These are phyloP conservation scores for Kwoniella botswanensis DNA, from an alignment of 768 basidiomycete species.

Conservation along the genomic window DNA sequence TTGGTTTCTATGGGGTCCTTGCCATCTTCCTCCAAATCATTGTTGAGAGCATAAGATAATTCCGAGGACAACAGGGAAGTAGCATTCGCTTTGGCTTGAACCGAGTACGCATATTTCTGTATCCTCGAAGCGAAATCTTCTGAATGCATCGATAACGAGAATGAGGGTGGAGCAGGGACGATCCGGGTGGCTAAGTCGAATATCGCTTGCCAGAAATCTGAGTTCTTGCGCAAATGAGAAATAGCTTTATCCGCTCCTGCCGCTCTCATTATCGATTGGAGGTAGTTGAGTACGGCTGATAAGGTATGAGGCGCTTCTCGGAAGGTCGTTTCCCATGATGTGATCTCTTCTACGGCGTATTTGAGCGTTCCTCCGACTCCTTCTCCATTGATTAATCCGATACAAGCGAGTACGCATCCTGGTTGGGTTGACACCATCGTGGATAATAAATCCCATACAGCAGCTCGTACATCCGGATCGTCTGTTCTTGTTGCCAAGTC, in stretches of 20 bases:
- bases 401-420: slow-evolving; percentile 73
- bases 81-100: slow-evolving; percentile 47
- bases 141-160: slow-evolving; percentile 44
- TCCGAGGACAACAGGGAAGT: slow-evolving; percentile 41
- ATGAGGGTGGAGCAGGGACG: slow-evolving; percentile 70
- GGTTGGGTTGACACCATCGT: slow-evolving; percentile 84
- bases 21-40: slow-evolving; percentile 26
- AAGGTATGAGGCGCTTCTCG: slow-evolving; percentile 76
- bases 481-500: slow-evolving; percentile 23
- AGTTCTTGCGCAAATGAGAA: slow-evolving; percentile 64
- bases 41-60: slow-evolving; percentile 27
- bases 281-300: slow-evolving; percentile 73
- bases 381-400: slow-evolving; percentile 37
- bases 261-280: slow-evolving; percentile 63
- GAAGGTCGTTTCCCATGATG: slow-evolving; percentile 76
- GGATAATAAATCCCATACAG: slow-evolving; percentile 82
- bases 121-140: slow-evolving; percentile 40
- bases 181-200: slow-evolving; percentile 70
- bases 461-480: slow-evolving; percentile 65
- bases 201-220: slow-evolving; percentile 73
- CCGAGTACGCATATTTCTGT: slow-evolving; percentile 39
- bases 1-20: slow-evolving; percentile 18
- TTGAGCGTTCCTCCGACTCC: slow-evolving; percentile 67
- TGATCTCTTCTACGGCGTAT: slow-evolving; percentile 70
- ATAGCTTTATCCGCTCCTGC: slow-evolving; percentile 80